A percentile compares a stretch with the other conserved stretches of the same genome.
Evolutionary conservation across 805 yeast species (phyloP).

Genomic region (Jamesozyma piceae): DNA sequence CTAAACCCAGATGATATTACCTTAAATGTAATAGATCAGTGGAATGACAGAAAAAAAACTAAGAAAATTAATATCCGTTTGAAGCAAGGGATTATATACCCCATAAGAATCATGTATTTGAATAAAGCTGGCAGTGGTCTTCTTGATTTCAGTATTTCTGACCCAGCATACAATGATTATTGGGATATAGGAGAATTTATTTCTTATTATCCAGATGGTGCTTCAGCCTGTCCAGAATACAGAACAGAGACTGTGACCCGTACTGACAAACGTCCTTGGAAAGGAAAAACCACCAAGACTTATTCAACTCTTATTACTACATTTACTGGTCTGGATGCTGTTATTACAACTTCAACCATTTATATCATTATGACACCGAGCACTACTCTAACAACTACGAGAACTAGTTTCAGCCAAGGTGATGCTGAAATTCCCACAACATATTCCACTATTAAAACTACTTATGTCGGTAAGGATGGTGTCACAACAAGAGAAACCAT

Average conservation of each 20-base stretch:
- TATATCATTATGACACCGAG: not conserved
- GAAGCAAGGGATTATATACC: too few species aligned
- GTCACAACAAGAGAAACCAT: too few species aligned
- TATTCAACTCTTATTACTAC: not conserved
- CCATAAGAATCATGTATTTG: not conserved
- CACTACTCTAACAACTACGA: not conserved
- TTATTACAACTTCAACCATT: too few species aligned
- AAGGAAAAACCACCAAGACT: not conserved
- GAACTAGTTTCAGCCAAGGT: too few species aligned
- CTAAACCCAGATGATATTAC: not conserved
- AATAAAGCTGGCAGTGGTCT: not conserved
- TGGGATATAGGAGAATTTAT: too few species aligned
- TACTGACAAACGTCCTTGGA: not conserved
- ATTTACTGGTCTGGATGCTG: not conserved
- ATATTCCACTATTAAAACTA: too few species aligned
- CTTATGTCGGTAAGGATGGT: too few species aligned
- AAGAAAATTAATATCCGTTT: too few species aligned
- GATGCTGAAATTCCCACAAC: not conserved
- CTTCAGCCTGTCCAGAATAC: not conserved
- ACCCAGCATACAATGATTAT: too few species aligned
- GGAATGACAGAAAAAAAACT: too few species aligned
- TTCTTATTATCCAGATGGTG: not conserved
- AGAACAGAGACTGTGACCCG: not conserved
- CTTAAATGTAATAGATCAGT: not conserved
- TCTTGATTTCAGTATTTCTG: too few species aligned